phyloP scores from a whole-genome alignment of 202 grass and related monocot species.

The Panicum virgatum region DNA sequence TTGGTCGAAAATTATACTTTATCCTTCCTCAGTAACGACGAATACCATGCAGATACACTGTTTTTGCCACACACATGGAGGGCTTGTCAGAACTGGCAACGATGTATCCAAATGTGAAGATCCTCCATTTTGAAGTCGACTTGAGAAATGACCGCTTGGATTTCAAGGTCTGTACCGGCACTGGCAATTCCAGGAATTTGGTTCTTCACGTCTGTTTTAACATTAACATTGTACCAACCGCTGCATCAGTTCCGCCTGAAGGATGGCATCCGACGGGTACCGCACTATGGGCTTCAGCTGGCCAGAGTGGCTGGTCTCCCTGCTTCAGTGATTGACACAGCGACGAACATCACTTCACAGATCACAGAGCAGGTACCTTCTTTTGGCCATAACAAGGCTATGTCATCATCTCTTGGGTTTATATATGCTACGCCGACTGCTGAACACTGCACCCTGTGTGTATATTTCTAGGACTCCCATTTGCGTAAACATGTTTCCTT shows the following conservation, averaged over 20 bases:
- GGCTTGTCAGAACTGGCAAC: conserved; percentile 85
- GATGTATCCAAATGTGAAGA: conserved; percentile 94
- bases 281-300: conserved; percentile 86
- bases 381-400: neutral
- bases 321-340: conserved; percentile 65
- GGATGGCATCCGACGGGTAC: conserved; percentile 67
- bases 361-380: conserved; percentile 72
- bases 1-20: neutral
- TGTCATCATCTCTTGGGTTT: neutral
- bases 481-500: neutral
- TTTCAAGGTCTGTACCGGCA: conserved; percentile 69
- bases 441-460: neutral
- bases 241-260: conserved; percentile 64
- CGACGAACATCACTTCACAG: conserved; percentile 65
- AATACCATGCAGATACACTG: conserved; percentile 59
- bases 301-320: conserved; percentile 86
- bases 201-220: conserved; percentile 14
- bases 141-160: conserved; percentile 81
- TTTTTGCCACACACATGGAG: conserved; percentile 98
- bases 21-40: neutral
- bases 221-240: conserved; percentile 4
- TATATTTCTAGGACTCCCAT: neutral
- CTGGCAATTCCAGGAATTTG: neutral
- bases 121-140: conserved; percentile 89
- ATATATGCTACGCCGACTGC: neutral